These are phyloP conservation scores for Phlebiopsis flavidoalba DNA, from an alignment of 768 basidiomycete genomes.

Conservation along the genomic window DNA sequence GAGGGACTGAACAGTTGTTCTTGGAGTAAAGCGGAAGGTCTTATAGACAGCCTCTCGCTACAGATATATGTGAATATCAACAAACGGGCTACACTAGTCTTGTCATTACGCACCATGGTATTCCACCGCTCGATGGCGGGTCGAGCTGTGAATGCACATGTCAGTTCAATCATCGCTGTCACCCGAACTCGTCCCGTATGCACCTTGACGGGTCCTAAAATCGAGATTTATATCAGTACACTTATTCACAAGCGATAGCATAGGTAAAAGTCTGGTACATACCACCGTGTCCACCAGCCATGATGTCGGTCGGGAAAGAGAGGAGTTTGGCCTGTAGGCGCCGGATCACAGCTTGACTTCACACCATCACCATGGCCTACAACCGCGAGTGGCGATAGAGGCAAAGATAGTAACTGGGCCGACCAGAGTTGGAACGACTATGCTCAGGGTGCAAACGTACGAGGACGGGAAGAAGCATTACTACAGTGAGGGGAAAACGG, in stretches of 20 bases:
- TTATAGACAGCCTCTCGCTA: slow-evolving; percentile 85
- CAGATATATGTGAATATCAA: neutral
- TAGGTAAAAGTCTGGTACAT: neutral
- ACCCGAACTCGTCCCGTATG: neutral
- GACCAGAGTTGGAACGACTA: slow-evolving; percentile 15
- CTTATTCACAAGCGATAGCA: slow-evolving; percentile 8
- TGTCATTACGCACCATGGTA: slow-evolving; percentile 38
- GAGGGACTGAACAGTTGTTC: slow-evolving; percentile 55
- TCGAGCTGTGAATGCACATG: slow-evolving; percentile 28
- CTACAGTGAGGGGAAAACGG: slow-evolving; percentile 65
- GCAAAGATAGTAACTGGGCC: slow-evolving; percentile 46
- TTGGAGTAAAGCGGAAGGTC: slow-evolving; percentile 74
- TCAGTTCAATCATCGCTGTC: neutral
- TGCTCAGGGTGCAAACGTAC: slow-evolving; percentile 28
- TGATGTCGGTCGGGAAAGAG: slow-evolving; percentile 28
- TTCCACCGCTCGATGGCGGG: slow-evolving; percentile 55
- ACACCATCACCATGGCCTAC: slow-evolving; percentile 45
- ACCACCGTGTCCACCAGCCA: slow-evolving; percentile 42
- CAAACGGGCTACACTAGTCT: neutral
- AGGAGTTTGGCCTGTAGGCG: slow-evolving; percentile 15
- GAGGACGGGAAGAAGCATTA: slow-evolving; percentile 68
- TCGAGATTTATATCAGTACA: slow-evolving; percentile 12
- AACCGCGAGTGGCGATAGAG: slow-evolving; percentile 87
- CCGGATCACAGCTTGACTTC: slow-evolving; percentile 14
- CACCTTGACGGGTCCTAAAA: slow-evolving; percentile 56